Evolutionary conservation across 148 eudicot species (phyloP).

Genomic region (Camellia sinensis): DNA sequence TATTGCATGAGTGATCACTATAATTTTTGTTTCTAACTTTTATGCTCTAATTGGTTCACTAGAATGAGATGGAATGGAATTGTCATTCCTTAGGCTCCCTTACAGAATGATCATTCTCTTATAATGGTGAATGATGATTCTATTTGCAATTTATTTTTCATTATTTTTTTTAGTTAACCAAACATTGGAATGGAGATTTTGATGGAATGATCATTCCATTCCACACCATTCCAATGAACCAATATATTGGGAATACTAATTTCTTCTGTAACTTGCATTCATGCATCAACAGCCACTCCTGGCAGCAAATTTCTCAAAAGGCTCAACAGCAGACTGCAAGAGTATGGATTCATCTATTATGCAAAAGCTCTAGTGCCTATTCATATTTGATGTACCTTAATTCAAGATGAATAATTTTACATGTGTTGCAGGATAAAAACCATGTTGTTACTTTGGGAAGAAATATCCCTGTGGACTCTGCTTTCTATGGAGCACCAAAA

Average conservation of each 20-base stretch:
- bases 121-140: too few species aligned
- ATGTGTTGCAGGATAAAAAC: slow-evolving; percentile 6
- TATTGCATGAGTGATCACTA: neutral
- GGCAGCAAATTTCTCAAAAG: neutral
- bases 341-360: slow-evolving; percentile 8
- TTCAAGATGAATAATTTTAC: neutral
- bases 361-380: neutral
- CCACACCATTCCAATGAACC: too few species aligned
- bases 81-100: too few species aligned
- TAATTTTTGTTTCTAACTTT: neutral
- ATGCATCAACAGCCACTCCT: slow-evolving; percentile 9
- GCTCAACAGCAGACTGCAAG: neutral
- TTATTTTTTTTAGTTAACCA: too few species aligned
- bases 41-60: too few species aligned
- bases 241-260: neutral
- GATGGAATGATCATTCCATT: too few species aligned
- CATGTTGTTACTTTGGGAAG: neutral
- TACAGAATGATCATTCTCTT: too few species aligned
- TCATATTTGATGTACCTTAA: neutral
- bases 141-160: too few species aligned
- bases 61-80: too few species aligned
- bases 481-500: slow-evolving; percentile 6
- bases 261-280: neutral
- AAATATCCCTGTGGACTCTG: neutral
- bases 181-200: too few species aligned